Conservation (phyloP, 169 alveolate species). For the Cryptosporidium xiaoi region DNA sequence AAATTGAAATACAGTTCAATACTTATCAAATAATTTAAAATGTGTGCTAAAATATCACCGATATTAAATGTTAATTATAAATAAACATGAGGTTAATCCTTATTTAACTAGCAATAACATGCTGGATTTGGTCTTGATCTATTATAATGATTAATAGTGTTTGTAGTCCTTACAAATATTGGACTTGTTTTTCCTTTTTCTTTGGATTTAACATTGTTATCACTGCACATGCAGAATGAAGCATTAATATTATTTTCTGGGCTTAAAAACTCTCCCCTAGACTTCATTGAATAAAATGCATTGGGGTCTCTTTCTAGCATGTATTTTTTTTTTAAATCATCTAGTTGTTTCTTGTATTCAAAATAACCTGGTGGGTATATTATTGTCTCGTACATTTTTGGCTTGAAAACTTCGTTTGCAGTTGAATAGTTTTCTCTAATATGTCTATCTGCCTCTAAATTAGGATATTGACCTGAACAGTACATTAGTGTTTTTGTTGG, state of each 20-base stretch:
- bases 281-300: constrained; percentile 54
- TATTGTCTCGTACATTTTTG: constrained; percentile 66
- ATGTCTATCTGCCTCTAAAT: constrained; percentile 19
- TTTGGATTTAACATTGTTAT: background rate
- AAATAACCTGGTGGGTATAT: constrained; percentile 70
- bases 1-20: no score
- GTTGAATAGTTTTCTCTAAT: constrained; percentile 36
- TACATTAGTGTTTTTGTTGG: constrained; percentile 55
- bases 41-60: background rate
- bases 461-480: constrained; percentile 51
- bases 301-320: constrained; percentile 33
- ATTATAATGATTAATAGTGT: constrained; percentile 31
- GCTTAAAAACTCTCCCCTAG: constrained; percentile 21
- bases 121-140: constrained; percentile 63
- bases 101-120: constrained; percentile 26
- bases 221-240: constrained; percentile 14
- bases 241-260: background rate
- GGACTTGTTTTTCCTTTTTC: constrained; percentile 15
- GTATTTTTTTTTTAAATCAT: constrained; percentile 48
- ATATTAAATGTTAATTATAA: background rate
- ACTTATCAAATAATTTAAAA: no score
- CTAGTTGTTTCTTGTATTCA: constrained; percentile 59
- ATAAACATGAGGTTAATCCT: background rate
- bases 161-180: constrained; percentile 53
- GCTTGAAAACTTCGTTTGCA: constrained; percentile 63